Evolutionary conservation across 2,329 filamentous ascomycete species (phyloP).

Genomic region (Trichophyton simii): DNA sequence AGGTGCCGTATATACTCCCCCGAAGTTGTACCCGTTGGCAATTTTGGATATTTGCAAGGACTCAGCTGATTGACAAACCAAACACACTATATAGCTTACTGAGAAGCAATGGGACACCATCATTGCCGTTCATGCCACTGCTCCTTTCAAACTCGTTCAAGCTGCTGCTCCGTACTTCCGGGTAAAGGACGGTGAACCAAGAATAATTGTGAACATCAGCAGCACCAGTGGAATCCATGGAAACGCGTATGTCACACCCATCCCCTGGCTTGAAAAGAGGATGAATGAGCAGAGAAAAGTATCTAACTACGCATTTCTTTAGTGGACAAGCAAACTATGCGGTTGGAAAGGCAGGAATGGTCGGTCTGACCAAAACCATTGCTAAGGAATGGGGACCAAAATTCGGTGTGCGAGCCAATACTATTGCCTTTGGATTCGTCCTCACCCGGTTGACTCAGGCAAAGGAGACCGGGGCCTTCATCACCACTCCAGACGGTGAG

Average conservation of each 20-base stretch:
- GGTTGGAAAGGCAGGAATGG: constrained; percentile 70
- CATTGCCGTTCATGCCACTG: constrained; percentile 67
- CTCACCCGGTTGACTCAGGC: constrained; percentile 66
- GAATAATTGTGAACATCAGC: constrained; percentile 72
- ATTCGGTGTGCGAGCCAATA: constrained; percentile 74
- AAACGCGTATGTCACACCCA: constrained; percentile 45
- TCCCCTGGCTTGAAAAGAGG: neutral
- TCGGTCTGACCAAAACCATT: constrained; percentile 75
- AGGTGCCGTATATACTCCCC: constrained; percentile 32
- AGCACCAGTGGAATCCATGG: constrained; percentile 72
- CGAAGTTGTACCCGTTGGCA: neutral
- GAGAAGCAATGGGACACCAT: constrained; percentile 91
- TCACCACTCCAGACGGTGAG: constrained; percentile 61
- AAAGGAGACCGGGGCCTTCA: constrained; percentile 72
- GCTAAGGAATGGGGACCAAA: constrained; percentile 82
- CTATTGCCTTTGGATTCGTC: constrained; percentile 73
- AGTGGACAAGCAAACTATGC: constrained; percentile 78
- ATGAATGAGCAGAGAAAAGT: neutral
- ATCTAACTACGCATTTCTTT: neutral
- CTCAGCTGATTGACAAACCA: neutral
- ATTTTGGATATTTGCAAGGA: neutral
- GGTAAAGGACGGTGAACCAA: constrained; percentile 66
- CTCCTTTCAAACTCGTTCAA: constrained; percentile 71
- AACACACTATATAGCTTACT: constrained; percentile 44
- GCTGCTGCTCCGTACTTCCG: constrained; percentile 77